Evolutionary conservation across 352 stramenopile species (phyloP), one percentile per base, ranked within the genome.

Genomic region (Globisporangium okanoganense): DNA sequence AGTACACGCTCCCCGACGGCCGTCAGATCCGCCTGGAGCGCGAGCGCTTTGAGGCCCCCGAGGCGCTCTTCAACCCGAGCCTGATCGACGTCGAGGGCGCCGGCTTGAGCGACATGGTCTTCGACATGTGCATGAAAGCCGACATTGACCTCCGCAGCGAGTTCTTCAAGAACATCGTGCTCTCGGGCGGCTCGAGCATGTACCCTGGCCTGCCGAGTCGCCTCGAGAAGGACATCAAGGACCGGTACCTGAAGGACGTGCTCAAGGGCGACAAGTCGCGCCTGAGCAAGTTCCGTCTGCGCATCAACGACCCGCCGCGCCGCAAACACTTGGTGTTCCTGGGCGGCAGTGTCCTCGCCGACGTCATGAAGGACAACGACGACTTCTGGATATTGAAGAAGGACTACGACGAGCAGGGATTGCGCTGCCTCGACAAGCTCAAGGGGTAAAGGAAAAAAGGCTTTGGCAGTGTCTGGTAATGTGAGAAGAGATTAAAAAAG

Each of bases 131-230:
- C 76, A 95, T 97, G 80, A 97, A 98, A 70, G 96, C 95, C n/a
- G 88, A 94, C 41, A 91, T 95, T 20, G 97, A 99, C 72, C 79
- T 97, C 40, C 87, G 96, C 53, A 82, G 82, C 5, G 96, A 97
- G 57, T 98, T 99, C 50, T 99, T 98, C 75, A 98, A 98, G 65
- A 98, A 99, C 75, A 98, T 99, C 66, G 89, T 97, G 70, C 82
- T 98, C 8, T 95, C 79, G 3, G 92, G 93, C 31, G 96, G 96
- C 20, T 97, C 89, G 20, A 97, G 80, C 69, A 98, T 99, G 94
- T 98, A 98, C 76, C 94, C 94, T n/a, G 96, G 96, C 35, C 73
- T 99, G 20, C 91, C 93, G 6, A 96, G 83, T 44, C 87, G 94
- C 61, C 75, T 98, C 25, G 90, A 98, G 72, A 97, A 97, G 66